phyloP scores from a whole-genome alignment of 768 basidiomycete species.

The Psilocybe azurescens region DNA sequence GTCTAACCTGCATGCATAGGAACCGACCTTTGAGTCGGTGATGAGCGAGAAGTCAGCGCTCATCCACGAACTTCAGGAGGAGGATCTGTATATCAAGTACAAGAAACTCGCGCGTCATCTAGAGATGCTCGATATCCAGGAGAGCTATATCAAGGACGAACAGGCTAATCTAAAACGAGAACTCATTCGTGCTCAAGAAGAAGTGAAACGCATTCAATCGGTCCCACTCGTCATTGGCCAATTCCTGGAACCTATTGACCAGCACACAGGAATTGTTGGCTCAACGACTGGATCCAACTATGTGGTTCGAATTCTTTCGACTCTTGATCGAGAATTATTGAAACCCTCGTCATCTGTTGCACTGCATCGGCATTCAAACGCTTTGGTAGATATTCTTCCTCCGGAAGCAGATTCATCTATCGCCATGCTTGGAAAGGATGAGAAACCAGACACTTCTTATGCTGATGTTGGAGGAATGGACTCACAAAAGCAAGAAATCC shows the following conservation, averaged over 20 bases:
- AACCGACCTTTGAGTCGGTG: slow-evolving; percentile 88
- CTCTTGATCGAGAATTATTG: slow-evolving; percentile 94
- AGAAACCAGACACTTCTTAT: slow-evolving; percentile 94
- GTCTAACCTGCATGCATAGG: slow-evolving; percentile 50
- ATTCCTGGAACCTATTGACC: slow-evolving; percentile 98
- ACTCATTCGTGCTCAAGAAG: slow-evolving; percentile 97
- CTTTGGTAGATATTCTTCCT: slow-evolving; percentile 96
- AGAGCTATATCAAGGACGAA: slow-evolving; percentile 99
- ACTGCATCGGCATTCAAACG: slow-evolving; percentile 98
- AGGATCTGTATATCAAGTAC: slow-evolving; percentile 97
- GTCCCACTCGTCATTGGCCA: slow-evolving; percentile 99
- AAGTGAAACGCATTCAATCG: slow-evolving; percentile 98
- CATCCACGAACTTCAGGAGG: slow-evolving; percentile 84
- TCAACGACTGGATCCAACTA: slow-evolving; percentile 98
- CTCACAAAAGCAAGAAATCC: slow-evolving; percentile 96
- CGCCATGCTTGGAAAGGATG: slow-evolving; percentile 91
- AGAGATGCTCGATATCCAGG: slow-evolving; percentile 92
- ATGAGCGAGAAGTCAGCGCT: slow-evolving; percentile 89
- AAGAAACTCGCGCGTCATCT: slow-evolving; percentile 95
- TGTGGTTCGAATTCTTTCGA: slow-evolving; percentile 96
- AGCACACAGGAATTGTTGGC: slow-evolving; percentile 95
- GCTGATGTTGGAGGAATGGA: slow-evolving; percentile 98
- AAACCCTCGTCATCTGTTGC: slow-evolving; percentile 98
- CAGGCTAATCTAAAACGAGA: slow-evolving; percentile 98
- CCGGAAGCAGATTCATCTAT: slow-evolving; percentile 99